Evolutionary conservation across 2,329 filamentous ascomycete species (phyloP), one percentile per base, ranked within the genome.

Genomic region (Aspergillus transmontanensis): DNA sequence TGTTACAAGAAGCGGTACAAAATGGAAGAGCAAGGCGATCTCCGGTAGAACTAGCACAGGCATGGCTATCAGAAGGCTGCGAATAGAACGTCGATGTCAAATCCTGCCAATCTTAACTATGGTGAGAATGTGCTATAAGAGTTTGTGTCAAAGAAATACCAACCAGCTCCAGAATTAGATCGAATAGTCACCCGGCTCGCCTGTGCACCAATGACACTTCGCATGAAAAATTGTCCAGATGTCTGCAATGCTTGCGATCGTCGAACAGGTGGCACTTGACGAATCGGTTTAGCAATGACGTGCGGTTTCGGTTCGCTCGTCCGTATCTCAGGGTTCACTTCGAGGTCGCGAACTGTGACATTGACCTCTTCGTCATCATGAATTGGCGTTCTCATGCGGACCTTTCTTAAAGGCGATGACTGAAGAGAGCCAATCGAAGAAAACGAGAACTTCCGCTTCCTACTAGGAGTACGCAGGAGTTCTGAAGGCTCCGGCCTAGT

Each of bases 1-100:
- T 89, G 68, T 91, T 89, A 75, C 89, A 90, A 62, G 85, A 83
- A 50, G 86, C 82, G 46, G 85, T 86, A 74, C 87, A 90, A 73
- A 91, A 91, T 5, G 89, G 89, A 41, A 90, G 77, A 2, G 84
- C 81, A 50, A 81, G 75, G 19, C 74, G 72, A 41, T 77, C 75
- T 9, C 75, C 74, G 6, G 74, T 68, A 39, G 74, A 70, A 43
- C 80, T 81, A 34, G 78, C 71, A 62, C 85, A 84, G 19, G 76
- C 72, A 70, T 88, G 81, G 19, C 79, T 72, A 70, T 90, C 87
- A 11, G 82, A 79, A 7, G 86, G 80, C 36, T 79, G 78, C 41
- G 84, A 87, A 72, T 87, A 86, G 73, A 90, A 90, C 61, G 83
- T 77, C 30, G 84, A 81, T 4, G 86, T 87, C 71, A 88, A 82